Evolutionary conservation across 148 eudicot species (phyloP).

Genomic region (Salicornia ramosissima): DNA sequence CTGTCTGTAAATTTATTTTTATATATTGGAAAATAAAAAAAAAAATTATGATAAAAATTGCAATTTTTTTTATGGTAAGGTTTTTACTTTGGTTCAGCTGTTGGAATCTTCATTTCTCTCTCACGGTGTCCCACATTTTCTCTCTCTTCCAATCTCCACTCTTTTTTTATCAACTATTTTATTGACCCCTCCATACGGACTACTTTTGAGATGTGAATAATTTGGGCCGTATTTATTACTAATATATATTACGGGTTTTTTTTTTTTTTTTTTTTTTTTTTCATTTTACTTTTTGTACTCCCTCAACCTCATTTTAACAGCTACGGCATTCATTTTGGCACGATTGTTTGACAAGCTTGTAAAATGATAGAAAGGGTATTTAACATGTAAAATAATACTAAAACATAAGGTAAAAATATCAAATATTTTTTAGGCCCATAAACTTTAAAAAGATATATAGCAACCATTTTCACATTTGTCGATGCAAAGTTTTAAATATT

Average conservation of each 20-base stretch:
- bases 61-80: slow-evolving; percentile 30
- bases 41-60: slow-evolving; percentile 10
- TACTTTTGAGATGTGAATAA: slow-evolving; percentile 26
- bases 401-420: too few species aligned
- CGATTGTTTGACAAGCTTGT: too few species aligned
- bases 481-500: too few species aligned
- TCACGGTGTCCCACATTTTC: slow-evolving; percentile 19
- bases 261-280: background rate
- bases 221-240: background rate
- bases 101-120: slow-evolving; percentile 53
- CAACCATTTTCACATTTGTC: too few species aligned
- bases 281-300: background rate
- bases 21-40: slow-evolving; percentile 7
- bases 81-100: slow-evolving; percentile 21
- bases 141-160: slow-evolving; percentile 25
- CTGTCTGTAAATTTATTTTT: slow-evolving; percentile 38
- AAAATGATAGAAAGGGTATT: too few species aligned
- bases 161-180: slow-evolving; percentile 17
- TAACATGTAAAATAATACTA: too few species aligned
- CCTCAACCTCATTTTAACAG: too few species aligned
- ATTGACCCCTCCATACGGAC: slow-evolving; percentile 13
- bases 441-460: too few species aligned
- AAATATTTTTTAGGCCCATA: too few species aligned
- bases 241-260: too few species aligned
- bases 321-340: too few species aligned